Evolutionary conservation across 306 rosid genomes (phyloP), one percentile per base, ranked within the genome.

Genomic region (Acacia melanoxylon): DNA sequence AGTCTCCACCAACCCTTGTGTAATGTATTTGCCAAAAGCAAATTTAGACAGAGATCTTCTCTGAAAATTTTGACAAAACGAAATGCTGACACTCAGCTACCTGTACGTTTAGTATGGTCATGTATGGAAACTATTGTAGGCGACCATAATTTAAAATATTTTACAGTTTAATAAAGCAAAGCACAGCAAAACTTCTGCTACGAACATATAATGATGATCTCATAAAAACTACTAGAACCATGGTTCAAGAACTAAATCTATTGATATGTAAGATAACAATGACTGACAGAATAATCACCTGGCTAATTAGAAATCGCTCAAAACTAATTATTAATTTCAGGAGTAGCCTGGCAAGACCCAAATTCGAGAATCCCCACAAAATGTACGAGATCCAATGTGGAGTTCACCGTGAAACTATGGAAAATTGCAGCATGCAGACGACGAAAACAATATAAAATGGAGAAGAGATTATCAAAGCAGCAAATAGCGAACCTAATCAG

Each of bases 401-500:
- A 86, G 80, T 66, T 22, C 22, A 75, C 35, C 63, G 40, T 44
- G 31, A 78, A 48, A n/a, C 22, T 15, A 68, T 37, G 42, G 11
- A 58, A 65, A 12, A 29, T 14, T 62, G 59, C 17, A 44, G 8
- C 70, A 81, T 2, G 48, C 67, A 52, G 63, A 80, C 35, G 59
- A 72, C 24, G 70, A 61, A 79, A 68, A 72, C 12, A 66, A 67
- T 56, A 8, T 33, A 74, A 70, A 24, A 46, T 61, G 81, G 79
- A 68, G 59, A 68, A 5, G 51, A 44, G 33, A 62, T 11, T 29
- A 72, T 8, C 35, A 45, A 58, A 20, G 79, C 4, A 59, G 54
- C 11, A 42, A 48, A 61, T 65, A n/a, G 8, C 68, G 78, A 78
- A 87, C 88, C 93, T 80, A 84, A 89, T 84, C 87, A 66, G 75